phyloP scores from a whole-genome alignment of 202 grass and related monocot species.

The Carex arenaria region DNA sequence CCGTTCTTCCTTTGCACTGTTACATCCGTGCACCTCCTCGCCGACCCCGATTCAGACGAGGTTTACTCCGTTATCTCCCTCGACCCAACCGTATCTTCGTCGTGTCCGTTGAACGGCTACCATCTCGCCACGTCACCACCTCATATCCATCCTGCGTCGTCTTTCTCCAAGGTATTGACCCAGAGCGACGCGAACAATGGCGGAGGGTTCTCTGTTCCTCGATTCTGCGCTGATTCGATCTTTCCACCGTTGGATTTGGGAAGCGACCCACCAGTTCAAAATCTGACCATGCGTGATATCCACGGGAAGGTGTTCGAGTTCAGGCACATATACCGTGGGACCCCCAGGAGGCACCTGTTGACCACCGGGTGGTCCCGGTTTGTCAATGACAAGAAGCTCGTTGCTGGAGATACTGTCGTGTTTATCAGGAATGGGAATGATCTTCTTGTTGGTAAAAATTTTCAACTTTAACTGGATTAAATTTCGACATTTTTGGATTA shows the following conservation, averaged over 20 bases:
- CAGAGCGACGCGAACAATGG: conserved; percentile 92
- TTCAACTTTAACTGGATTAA: neutral
- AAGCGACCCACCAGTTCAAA: conserved; percentile 46
- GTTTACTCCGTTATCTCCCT: neutral
- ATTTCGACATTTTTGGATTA: neutral
- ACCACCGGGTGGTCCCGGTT: conserved; percentile 84
- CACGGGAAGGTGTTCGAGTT: conserved; percentile 33
- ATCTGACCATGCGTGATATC: conserved; percentile 34
- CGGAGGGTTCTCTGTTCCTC: conserved; percentile 71
- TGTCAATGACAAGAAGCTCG: conserved; percentile 78
- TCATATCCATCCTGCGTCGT: neutral
- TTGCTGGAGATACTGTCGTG: conserved; percentile 48
- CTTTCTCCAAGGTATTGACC: conserved; percentile 61
- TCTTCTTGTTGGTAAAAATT: conserved; percentile 37
- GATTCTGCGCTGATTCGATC: conserved; percentile 61
- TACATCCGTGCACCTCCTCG: conserved; percentile 35
- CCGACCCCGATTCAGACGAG: conserved; percentile 31
- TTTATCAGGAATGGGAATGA: conserved; percentile 42
- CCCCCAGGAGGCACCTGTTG: conserved; percentile 74
- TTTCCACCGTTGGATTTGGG: conserved; percentile 54
- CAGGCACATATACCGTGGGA: conserved; percentile 84
- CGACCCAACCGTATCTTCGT: neutral
- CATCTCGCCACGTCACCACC: neutral
- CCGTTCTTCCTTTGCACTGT: conserved; percentile 29
- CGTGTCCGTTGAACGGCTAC: neutral